phyloP scores from a whole-genome alignment of 371 early-diverging fungal genomes.

The Mortierella sp. region DNA sequence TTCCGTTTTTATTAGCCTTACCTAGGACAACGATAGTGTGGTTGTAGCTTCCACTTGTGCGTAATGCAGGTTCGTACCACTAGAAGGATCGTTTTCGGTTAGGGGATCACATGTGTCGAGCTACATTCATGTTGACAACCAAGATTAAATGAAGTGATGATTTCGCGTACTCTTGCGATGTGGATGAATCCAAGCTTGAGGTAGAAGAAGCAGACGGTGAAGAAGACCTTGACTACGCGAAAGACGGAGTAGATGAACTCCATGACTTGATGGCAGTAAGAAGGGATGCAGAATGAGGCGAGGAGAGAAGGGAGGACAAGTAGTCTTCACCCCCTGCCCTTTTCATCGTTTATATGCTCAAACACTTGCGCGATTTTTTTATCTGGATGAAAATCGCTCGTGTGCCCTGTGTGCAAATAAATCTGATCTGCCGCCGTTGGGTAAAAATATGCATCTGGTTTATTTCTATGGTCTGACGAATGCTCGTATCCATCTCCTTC shows the following conservation, averaged over 20 bases:
- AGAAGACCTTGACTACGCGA: slow-evolving; percentile 27
- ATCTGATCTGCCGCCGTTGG: too few relatives aligned
- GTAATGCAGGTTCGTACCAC: slow-evolving; percentile 44
- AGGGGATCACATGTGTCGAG: background rate
- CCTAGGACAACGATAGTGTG: slow-evolving; percentile 42
- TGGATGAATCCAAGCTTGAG: slow-evolving; percentile 44
- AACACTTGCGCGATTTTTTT: too few relatives aligned
- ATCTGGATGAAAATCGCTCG: too few relatives aligned
- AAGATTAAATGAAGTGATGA: background rate
- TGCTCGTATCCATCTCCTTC: background rate
- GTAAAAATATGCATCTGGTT: background rate
- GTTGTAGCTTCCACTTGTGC: slow-evolving; percentile 40
- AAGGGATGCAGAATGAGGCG: background rate
- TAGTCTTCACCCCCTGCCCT: too few relatives aligned
- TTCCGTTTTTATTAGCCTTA: slow-evolving; percentile 5
- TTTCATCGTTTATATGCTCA: too few relatives aligned
- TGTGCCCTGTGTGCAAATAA: too few relatives aligned
- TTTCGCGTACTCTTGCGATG: slow-evolving; percentile 33
- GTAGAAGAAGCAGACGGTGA: slow-evolving; percentile 35
- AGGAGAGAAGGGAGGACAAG: background rate
- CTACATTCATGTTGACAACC: background rate
- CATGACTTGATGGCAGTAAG: slow-evolving; percentile 55
- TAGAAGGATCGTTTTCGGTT: background rate
- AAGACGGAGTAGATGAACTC: slow-evolving; percentile 22
- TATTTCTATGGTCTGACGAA: background rate